phyloP scores from a whole-genome alignment of 129 eudicot genomes.

The Rutidosis leptorrhynchoides region DNA sequence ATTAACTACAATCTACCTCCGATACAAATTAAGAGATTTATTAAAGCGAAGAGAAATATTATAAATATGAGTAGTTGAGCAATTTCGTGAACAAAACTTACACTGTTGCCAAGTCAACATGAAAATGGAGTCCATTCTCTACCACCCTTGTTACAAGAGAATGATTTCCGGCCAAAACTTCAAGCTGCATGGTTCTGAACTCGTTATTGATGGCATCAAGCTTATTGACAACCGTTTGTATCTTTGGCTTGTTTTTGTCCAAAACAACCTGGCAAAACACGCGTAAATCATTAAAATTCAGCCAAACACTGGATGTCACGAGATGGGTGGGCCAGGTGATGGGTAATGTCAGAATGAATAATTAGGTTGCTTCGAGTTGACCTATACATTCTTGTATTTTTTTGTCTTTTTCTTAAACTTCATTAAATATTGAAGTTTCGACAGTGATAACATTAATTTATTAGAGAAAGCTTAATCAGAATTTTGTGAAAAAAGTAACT shows the following conservation, averaged over 20 bases:
- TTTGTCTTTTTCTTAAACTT: too few relatives aligned
- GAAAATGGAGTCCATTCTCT: constrained; percentile 87
- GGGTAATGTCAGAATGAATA: neutral
- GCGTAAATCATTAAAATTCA: neutral
- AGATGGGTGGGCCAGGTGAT: neutral
- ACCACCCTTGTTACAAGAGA: constrained; percentile 83
- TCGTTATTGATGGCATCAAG: constrained; percentile 66
- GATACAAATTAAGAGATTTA: neutral
- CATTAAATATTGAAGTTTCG: neutral
- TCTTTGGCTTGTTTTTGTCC: constrained; percentile 89
- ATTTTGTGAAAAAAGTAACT: too few relatives aligned
- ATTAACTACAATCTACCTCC: constrained; percentile 5
- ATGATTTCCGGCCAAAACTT: constrained; percentile 93
- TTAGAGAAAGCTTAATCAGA: too few relatives aligned
- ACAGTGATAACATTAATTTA: too few relatives aligned
- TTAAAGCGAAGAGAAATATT: neutral
- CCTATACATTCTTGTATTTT: neutral
- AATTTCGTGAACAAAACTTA: constrained; percentile 31
- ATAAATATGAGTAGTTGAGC: constrained; percentile 2
- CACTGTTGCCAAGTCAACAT: constrained; percentile 83
- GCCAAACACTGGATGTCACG: neutral
- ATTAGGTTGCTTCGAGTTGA: neutral
- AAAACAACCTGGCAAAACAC: constrained; percentile 57
- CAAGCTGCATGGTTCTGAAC: constrained; percentile 94
- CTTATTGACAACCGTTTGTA: constrained; percentile 95